Conservation (phyloP, 768 basidiomycete species). For the Solioccasus polychromus region DNA sequence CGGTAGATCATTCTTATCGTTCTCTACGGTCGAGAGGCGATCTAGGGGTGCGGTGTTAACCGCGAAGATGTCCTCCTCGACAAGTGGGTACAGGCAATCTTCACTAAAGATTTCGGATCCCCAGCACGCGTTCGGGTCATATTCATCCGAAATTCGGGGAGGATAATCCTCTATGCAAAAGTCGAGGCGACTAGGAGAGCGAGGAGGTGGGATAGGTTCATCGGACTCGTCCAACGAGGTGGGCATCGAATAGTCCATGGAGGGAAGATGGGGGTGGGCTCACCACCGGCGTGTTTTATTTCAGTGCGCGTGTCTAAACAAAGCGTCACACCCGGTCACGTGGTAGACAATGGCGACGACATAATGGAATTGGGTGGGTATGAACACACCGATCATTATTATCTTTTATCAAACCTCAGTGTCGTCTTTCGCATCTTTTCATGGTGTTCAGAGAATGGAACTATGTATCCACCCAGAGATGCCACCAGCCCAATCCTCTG, state of each 20-base stretch:
- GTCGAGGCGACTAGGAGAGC: conserved; percentile 49
- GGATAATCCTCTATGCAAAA: conserved; percentile 26
- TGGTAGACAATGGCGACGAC: conserved; percentile 13
- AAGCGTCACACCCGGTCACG: conserved; percentile 23
- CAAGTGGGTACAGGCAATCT: neutral
- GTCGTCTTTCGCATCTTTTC: conserved; percentile 38
- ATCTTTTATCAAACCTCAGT: conserved; percentile 27
- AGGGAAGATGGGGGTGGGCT: neutral
- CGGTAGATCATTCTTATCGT: conserved; percentile 1
- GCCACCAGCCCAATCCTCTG: conserved; percentile 27
- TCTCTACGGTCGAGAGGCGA: neutral
- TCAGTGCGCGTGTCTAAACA: conserved; percentile 13
- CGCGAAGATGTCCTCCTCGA: conserved; percentile 9
- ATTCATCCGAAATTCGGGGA: neutral
- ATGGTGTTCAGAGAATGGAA: conserved; percentile 40
- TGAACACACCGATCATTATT: conserved; percentile 23
- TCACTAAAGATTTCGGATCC: conserved; percentile 3
- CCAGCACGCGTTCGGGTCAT: no score
- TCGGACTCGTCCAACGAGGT: conserved; percentile 12
- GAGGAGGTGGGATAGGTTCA: conserved; percentile 30
- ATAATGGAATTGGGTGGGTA: conserved; percentile 10
- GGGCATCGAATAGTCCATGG: conserved; percentile 12
- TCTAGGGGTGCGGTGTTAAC: conserved; percentile 1
- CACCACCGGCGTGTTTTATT: conserved; percentile 10
- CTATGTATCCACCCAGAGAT: conserved; percentile 37